A percentile compares a stretch with the other conserved stretches of the same genome.
Evolutionary conservation across 2,329 filamentous ascomycete species (phyloP).

Genomic region (Neopestalotiopsis rosae): DNA sequence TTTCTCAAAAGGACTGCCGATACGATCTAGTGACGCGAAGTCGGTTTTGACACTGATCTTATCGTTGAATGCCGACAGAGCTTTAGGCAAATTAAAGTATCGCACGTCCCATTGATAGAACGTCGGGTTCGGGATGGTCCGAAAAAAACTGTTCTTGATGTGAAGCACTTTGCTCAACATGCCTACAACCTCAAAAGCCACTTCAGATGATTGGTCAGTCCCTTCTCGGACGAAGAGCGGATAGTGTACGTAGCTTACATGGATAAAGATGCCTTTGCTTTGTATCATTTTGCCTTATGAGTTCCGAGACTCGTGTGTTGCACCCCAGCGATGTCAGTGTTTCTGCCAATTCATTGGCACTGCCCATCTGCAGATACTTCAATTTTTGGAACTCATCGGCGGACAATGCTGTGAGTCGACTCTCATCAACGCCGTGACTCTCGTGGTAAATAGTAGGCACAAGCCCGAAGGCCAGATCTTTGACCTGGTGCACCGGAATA

Average conservation of each 20-base stretch:
- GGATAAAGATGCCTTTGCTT: not conserved
- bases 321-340: not conserved
- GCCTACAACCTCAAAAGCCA: not conserved
- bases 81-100: not conserved
- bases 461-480: not conserved
- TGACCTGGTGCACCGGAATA: not conserved
- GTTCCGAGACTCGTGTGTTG: not conserved
- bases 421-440: too few relatives aligned
- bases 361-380: not conserved
- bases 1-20: too few relatives aligned
- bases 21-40: too few relatives aligned
- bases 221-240: too few relatives aligned
- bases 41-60: too few relatives aligned
- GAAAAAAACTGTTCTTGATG: not conserved
- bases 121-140: not conserved
- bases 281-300: not conserved
- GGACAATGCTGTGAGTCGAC: not conserved
- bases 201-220: too few relatives aligned
- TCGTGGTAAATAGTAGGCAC: not conserved
- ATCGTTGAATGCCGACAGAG: not conserved
- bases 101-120: constrained; percentile 1
- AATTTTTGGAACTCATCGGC: not conserved
- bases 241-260: too few relatives aligned
- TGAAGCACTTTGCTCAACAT: not conserved
- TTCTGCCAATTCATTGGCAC: not conserved